These are phyloP conservation scores for Thielaviopsis ethacetica DNA, from an alignment of 2,329 filamentous ascomycete genomes.

Conservation along the genomic window DNA sequence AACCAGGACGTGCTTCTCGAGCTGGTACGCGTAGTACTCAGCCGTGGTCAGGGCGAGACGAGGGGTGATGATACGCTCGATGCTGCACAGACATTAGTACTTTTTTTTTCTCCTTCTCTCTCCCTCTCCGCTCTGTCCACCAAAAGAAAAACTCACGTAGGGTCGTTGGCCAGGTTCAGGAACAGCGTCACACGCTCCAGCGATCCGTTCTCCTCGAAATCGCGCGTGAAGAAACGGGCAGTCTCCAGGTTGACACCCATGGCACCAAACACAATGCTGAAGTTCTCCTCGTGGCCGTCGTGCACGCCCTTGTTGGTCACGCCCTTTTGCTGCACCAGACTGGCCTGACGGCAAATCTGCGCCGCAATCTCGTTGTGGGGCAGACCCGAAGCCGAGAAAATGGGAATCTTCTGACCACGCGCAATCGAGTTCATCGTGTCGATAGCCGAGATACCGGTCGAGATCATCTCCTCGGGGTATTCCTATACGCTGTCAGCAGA, in stretches of 20 bases:
- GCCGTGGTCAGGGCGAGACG: conserved; percentile 95
- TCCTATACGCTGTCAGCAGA: conserved; percentile 37
- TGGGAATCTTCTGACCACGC: conserved; percentile 97
- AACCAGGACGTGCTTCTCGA: conserved; percentile 98
- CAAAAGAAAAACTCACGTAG: conserved; percentile 51
- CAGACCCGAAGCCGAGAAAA: conserved; percentile 95
- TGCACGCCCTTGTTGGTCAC: conserved; percentile 84
- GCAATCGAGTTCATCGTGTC: conserved; percentile 98
- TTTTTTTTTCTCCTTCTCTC: background rate
- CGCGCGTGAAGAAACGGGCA: conserved; percentile 91
- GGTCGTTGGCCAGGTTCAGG: conserved; percentile 97
- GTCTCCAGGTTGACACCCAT: conserved; percentile 99
- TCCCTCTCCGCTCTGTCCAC: background rate
- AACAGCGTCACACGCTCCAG: conserved; percentile 95
- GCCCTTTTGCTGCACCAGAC: conserved; percentile 66
- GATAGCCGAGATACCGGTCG: conserved; percentile 96
- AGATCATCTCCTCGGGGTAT: conserved; percentile 99
- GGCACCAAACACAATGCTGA: conserved; percentile 97
- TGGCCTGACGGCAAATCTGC: conserved; percentile 93
- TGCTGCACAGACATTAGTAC: conserved; percentile 32
- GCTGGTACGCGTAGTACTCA: conserved; percentile 99
- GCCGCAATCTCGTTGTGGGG: conserved; percentile 99
- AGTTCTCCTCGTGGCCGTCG: conserved; percentile 96
- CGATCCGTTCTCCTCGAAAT: conserved; percentile 98
- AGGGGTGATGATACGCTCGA: conserved; percentile 98